Evolutionary conservation across 2,329 filamentous ascomycete genomes (phyloP), one percentile per base, ranked within the genome.

Genomic region (Rutstroemia sp.): DNA sequence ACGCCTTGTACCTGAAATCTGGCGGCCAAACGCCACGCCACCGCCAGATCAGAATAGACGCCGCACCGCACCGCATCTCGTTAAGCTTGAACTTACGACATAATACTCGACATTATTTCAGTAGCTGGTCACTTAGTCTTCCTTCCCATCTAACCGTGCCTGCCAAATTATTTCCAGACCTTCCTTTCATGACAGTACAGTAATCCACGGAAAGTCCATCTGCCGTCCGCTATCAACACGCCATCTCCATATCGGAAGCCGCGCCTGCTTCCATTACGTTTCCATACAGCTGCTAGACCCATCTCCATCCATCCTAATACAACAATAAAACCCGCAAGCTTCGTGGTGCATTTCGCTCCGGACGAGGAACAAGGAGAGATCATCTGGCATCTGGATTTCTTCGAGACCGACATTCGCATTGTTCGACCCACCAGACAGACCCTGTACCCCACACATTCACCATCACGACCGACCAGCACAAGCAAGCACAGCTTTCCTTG

Each of bases 371-470:
- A 34, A 34, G 30, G 30, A 34, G 30, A 34, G 30, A 14, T 34
- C 30, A 34, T 34, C 10, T 4, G 9, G 4, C 30, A 34, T 34
- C 30, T 34, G 30, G 9, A 34, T 34, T 34, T 34, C 30, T 34
- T 34, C 30, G 30, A 34, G 30, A 34, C 30, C 30, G 39, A 42
- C 19, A 47, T 25, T 46, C 23, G 16, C 18, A n/a, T 42, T 6
- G 16, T 47, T 47, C 16, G 44, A 47, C 44, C 44, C 44, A 47
- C 44, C 44, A n/a, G 18, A 59, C 54, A 44, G 57, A 30, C 49
- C 47, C 57, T 53, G 49, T 49, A 63, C 56, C 54, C 59, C 56
- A 58, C 56, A 46, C 49, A 52, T 42, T 30, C 30, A 34, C 30
- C 30, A 19, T 47, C 44, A 47, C 41, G 18, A 53, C 25, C 39